phyloP scores from a whole-genome alignment of 345 rosid species.

The Crucihimalaya himalaica region DNA sequence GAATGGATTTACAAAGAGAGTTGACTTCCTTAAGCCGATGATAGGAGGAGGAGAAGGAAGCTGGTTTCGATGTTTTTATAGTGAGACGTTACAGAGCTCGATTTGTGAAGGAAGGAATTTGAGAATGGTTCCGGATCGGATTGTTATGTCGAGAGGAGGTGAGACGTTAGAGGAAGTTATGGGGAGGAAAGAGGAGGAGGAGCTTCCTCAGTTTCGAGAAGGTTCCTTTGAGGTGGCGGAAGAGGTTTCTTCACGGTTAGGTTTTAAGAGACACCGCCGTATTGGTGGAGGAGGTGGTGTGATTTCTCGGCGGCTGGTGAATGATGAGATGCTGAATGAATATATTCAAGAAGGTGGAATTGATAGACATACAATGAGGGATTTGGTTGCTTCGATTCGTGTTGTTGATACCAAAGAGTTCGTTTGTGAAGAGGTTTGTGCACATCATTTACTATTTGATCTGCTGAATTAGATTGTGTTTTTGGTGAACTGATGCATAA shows the following conservation, averaged over 20 bases:
- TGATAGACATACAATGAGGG: constrained; percentile 63
- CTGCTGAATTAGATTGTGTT: not conserved
- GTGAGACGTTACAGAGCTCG: constrained; percentile 73
- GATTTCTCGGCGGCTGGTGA: constrained; percentile 48
- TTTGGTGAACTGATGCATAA: constrained; percentile 1
- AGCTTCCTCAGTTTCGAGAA: constrained; percentile 65
- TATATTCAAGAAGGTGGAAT: constrained; percentile 55
- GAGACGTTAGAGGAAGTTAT: constrained; percentile 72
- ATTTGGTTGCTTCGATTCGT: constrained; percentile 59
- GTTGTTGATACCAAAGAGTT: constrained; percentile 50
- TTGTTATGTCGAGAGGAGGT: constrained; percentile 75
- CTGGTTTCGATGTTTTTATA: constrained; percentile 78
- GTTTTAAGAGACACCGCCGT: constrained; percentile 36
- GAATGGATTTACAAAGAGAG: constrained; percentile 67
- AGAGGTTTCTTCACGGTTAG: constrained; percentile 27
- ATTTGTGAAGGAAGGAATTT: constrained; percentile 82
- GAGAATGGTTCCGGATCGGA: constrained; percentile 72
- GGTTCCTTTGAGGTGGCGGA: constrained; percentile 73
- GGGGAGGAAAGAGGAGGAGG: constrained; percentile 76
- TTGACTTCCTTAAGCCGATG: constrained; percentile 51
- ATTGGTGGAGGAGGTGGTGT: constrained; percentile 24
- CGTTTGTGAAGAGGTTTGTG: constrained; percentile 68
- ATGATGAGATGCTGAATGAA: constrained; percentile 46
- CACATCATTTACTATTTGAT: not conserved
- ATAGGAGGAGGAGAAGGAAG: constrained; percentile 41